A percentile compares a stretch with the other conserved stretches of the same genome.
phyloP scores from a whole-genome alignment of 163 green algal genomes.

The Scenedesmus sp. region DNA sequence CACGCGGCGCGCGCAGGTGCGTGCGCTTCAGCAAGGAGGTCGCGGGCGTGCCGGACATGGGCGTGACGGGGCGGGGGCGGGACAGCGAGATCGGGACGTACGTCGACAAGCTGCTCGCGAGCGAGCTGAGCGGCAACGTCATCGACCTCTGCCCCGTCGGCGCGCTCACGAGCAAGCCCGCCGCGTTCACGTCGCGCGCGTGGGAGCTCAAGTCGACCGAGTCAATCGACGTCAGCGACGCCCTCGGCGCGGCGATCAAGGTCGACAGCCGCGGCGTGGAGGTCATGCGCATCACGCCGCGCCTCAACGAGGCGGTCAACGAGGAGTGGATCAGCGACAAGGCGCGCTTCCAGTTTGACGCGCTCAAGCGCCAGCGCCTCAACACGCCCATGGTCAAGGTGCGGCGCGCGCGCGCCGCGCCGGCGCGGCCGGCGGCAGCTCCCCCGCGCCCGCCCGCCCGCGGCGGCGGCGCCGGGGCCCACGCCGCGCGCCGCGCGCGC shows the following conservation, averaged over 20 bases:
- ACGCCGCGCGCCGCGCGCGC: too few species aligned
- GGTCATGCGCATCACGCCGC: constrained; percentile 95
- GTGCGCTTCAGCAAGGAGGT: constrained; percentile 97
- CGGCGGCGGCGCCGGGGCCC: too few species aligned
- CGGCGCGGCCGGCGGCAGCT: too few species aligned
- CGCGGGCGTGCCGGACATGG: constrained; percentile 95
- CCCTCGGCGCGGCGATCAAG: constrained; percentile 88
- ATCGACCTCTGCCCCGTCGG: constrained; percentile 99
- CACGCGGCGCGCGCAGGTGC: constrained; percentile 66
- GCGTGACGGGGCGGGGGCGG: constrained; percentile 91
- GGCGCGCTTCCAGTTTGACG: constrained; percentile 97
- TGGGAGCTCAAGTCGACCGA: constrained; percentile 98
- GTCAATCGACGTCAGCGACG: constrained; percentile 93
- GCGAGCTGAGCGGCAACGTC: constrained; percentile 96
- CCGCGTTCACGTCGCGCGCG: constrained; percentile 94
- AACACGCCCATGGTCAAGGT: constrained; percentile 86
- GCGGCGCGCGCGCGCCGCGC: background rate
- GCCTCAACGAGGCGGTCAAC: constrained; percentile 97
- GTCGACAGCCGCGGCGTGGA: constrained; percentile 88
- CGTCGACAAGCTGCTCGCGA: constrained; percentile 91
- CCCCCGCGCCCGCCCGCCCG: too few species aligned
- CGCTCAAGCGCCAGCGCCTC: constrained; percentile 93
- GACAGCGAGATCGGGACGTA: constrained; percentile 98
- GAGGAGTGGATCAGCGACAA: constrained; percentile 99
- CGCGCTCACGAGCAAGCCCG: constrained; percentile 97